Base-by-base conservation (phyloP, 768 basidiomycete species). In the Leccinum subgranulosum region DNA sequence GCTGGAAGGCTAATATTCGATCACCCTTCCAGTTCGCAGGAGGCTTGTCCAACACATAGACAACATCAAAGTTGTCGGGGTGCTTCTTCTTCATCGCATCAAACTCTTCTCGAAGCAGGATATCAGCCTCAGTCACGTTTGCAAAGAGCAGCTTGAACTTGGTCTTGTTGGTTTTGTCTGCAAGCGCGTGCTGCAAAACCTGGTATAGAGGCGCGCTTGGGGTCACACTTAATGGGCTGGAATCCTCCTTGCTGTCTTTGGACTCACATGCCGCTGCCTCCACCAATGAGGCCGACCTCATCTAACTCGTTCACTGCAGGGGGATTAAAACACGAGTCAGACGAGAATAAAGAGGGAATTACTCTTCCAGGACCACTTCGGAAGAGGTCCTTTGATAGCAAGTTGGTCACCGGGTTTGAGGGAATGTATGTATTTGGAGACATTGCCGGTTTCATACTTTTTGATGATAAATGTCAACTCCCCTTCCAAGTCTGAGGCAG, bases 111-210 rank as follows among this genome's bases (percentile, higher is more conserved):
- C 87, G 85, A 60, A 96, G 82, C 53, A 95, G 85, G 60, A 99
- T 97, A 69, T 99, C 97, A 53, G 82, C 79, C 69, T 94, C 92
- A 14, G 92, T 84, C 39, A 94, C 81, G 72, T 98, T 98, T 39
- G 91, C 87, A 74, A 90, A 98, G 65, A 99, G 76, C 55, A 98
- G 79, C 49, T 87, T 96, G 79, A 92, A 97, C 66, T 94, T 94
- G 59, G 97, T 98, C 77, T 87, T 92, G 84, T 98, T 97, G 43
- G 74, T 64, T 31, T 83, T 79, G 66, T 92, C 86, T 1, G 84
- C 64, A 57, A 87, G 82, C 9, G 92, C 88, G 69, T 94, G 84
- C 46, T 78, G 78, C 47, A 95, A 68, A 65, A 97, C 75, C 73
- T 93, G 92, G 76, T 90, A 93, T 48, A 94, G 81, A 3, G 92